Base-by-base conservation (phyloP, 352 stramenopile species). In the Globisporangium cederbergense region DNA sequence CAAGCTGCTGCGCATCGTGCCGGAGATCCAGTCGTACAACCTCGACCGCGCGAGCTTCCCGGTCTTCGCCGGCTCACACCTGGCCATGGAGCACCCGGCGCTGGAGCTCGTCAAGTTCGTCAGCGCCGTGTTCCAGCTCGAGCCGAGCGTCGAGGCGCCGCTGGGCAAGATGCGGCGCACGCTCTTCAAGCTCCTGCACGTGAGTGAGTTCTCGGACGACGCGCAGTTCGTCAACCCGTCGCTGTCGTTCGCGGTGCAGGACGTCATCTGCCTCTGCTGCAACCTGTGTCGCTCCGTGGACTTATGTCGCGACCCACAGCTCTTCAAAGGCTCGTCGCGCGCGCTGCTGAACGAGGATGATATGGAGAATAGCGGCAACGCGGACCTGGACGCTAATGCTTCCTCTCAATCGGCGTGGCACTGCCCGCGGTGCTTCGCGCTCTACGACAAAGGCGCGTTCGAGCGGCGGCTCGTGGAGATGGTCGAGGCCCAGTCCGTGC, bases 31-130 rank as follows among this genome's bases (percentile, higher is more conserved):
- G 66, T 75, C 77, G 40, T 81, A 86, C 71, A 85, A 90, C 65
- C 72, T 93, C 65, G 74, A 79, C 28, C 59, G 70, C 9, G 71
- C 81, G 32, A 90, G 78, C 56, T 97, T 97, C 63, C 90, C 91
- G 1, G 74, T 89, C 38, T 83, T 95, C 43, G 84, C 90, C 9
- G 95, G 90, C 11, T 96, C 83, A 25, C 79, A 98, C 69, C 73
- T 97, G 18, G 51, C 30, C 4, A 58, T 96, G 52, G 87, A 85
- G 30, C 93, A 93, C 61, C 91, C 97, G 14, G 82, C 97, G 18
- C 79, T 99, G n/a, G 96, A 99, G 73, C 96, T 99, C 53, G 95
- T 99, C 38, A 99, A 99, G 74, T 97, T 91, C 61, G 80, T 99
- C 22, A 93, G 88, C 64, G 79, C 89, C 18, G 86, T 99, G 13